Evolutionary conservation across 1,139 yeast species (phyloP).

Genomic region (Saccharomyces hybrid): DNA sequence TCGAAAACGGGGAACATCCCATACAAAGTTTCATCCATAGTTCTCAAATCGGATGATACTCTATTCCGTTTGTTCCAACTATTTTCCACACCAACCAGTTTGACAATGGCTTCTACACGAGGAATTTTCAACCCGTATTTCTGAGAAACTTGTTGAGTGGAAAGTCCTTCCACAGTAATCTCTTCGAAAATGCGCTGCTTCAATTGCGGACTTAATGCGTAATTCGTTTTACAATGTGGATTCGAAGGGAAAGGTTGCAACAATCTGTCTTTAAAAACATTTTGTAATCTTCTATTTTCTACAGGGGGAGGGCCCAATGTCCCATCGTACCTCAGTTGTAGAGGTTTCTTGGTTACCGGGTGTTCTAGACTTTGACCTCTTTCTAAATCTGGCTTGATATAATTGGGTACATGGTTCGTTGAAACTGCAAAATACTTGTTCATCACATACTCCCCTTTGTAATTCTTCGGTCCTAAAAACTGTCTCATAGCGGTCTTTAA

Average conservation of each 20-base stretch:
- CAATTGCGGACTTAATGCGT: constrained; percentile 48
- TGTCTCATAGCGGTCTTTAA: constrained; percentile 31
- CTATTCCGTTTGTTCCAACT: constrained; percentile 45
- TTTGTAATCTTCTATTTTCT: constrained; percentile 15
- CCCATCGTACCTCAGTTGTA: constrained; percentile 23
- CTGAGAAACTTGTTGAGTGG: constrained; percentile 70
- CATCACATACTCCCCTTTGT: constrained; percentile 70
- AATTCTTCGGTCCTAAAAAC: constrained; percentile 76
- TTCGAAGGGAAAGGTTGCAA: constrained; percentile 78
- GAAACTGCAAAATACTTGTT: constrained; percentile 74
- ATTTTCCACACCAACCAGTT: constrained; percentile 56
- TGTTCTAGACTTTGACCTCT: constrained; percentile 37
- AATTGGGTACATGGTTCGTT: constrained; percentile 67
- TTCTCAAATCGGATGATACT: constrained; percentile 44
- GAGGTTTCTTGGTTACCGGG: constrained; percentile 33
- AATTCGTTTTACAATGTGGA: constrained; percentile 58
- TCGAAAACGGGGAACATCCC: constrained; percentile 74
- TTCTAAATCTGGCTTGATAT: constrained; percentile 53
- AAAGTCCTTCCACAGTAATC: constrained; percentile 42
- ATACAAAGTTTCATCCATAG: constrained; percentile 55
- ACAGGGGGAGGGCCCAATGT: constrained; percentile 10
- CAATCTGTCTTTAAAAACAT: constrained; percentile 31
- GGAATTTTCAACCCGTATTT: constrained; percentile 74
- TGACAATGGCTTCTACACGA: constrained; percentile 77
- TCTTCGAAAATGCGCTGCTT: constrained; percentile 55